phyloP scores from a whole-genome alignment of 2,329 filamentous ascomycete genomes.

The Stagonosporopsis vannaccii region DNA sequence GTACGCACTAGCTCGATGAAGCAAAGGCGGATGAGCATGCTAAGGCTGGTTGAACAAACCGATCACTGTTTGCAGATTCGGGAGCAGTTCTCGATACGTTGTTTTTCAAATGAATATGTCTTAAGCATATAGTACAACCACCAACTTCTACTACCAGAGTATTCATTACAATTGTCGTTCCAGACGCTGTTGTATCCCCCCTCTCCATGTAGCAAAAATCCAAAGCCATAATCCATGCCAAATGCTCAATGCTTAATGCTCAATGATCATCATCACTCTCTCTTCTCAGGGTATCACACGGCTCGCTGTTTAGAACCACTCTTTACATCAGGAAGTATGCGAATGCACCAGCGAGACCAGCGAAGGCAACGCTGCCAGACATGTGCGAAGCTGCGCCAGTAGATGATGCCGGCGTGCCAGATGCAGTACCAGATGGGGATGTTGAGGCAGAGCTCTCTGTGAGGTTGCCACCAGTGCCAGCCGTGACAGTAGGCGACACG shows the following conservation, averaged over 20 bases:
- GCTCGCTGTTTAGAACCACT: slow-evolving; percentile 1
- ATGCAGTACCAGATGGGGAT: slow-evolving; percentile 22
- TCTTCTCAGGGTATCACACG: slow-evolving; percentile 22
- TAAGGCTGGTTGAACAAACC: no score
- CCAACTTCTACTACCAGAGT: slow-evolving; percentile 7
- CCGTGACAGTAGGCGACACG: slow-evolving; percentile 34
- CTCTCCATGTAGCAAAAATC: not conserved
- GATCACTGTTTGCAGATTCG: not conserved
- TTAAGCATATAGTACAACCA: slow-evolving; percentile 7
- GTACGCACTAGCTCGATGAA: no score
- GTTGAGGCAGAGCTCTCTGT: slow-evolving; percentile 26
- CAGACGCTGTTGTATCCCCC: not conserved
- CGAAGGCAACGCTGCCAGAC: slow-evolving; percentile 33
- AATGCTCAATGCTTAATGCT: not conserved
- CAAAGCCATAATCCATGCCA: not conserved
- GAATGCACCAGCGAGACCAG: slow-evolving; percentile 39
- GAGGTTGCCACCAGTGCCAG: slow-evolving; percentile 36
- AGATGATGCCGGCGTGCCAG: slow-evolving; percentile 25
- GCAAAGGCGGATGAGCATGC: no score
- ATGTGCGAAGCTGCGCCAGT: slow-evolving; percentile 39
- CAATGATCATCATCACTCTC: not conserved
- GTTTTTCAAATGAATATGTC: not conserved
- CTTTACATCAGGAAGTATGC: slow-evolving; percentile 44
- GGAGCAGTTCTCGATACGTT: not conserved
- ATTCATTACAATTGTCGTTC: slow-evolving; percentile 2